These are phyloP conservation scores for Fusarium piperis DNA, from an alignment of 2,329 filamentous ascomycete genomes.

Conservation along the genomic window DNA sequence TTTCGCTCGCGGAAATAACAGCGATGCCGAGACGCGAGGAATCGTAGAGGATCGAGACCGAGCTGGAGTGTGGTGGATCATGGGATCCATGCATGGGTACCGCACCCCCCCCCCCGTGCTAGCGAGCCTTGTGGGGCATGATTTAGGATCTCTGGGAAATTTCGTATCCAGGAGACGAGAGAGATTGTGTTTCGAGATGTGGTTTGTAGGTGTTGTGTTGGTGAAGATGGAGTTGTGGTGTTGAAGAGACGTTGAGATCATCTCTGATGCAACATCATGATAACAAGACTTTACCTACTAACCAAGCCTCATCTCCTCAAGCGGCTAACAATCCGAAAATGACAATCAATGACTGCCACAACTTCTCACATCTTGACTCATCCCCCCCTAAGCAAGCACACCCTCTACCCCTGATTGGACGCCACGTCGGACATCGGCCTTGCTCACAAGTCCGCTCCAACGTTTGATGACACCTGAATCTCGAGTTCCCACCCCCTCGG, in stretches of 20 bases:
- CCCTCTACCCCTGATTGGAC: slow-evolving; percentile 10
- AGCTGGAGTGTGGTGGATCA: not conserved
- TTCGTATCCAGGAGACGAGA: not conserved
- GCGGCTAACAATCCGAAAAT: not conserved
- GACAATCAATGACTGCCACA: slow-evolving; percentile 20
- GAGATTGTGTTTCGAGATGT: not conserved
- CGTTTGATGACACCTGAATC: slow-evolving; percentile 12
- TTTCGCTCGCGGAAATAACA: not conserved
- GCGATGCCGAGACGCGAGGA: not conserved
- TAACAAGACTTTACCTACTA: not conserved
- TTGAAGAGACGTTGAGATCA: not conserved
- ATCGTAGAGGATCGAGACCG: slow-evolving; percentile 20
- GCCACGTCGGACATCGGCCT: slow-evolving; percentile 45
- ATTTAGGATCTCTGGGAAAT: not conserved
- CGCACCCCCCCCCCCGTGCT: not conserved
- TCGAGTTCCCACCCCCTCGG: not conserved
- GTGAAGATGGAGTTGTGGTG: not conserved
- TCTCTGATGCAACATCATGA: not conserved
- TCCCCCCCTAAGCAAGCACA: not conserved
- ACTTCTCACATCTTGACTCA: not conserved
- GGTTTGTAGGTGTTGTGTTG: not conserved
- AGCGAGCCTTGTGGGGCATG: slow-evolving; percentile 9
- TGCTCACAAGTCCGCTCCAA: slow-evolving; percentile 36
- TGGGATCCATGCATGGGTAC: slow-evolving; percentile 11
- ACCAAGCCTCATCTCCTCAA: not conserved